Evolutionary conservation across 768 basidiomycete species (phyloP).

Genomic region (Lentinula aciculospora): DNA sequence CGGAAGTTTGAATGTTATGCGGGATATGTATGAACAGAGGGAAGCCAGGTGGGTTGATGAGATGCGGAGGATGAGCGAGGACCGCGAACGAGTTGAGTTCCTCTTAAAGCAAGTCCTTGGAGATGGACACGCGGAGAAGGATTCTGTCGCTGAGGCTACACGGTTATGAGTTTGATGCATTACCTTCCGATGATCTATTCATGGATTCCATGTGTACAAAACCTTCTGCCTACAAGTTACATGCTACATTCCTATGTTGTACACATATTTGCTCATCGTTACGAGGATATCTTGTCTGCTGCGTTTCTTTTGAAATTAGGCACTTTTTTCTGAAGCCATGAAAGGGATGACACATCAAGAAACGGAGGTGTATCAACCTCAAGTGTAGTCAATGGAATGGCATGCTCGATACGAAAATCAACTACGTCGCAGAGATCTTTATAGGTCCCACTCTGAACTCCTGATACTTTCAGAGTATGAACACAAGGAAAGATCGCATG

Average conservation of each 20-base stretch:
- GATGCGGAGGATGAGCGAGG: constrained; percentile 58
- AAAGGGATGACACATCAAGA: background rate
- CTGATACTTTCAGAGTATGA: background rate
- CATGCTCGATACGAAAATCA: background rate
- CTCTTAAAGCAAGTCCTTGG: constrained; percentile 61
- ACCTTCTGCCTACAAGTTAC: background rate
- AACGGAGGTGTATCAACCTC: background rate
- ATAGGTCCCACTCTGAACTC: background rate
- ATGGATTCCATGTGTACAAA: background rate
- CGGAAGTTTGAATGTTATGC: constrained; percentile 58
- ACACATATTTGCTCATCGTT: too few species aligned
- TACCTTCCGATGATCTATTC: too few species aligned
- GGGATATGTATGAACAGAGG: constrained; percentile 61
- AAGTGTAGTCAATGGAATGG: background rate
- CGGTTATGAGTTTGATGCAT: background rate
- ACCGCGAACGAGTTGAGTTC: constrained; percentile 62
- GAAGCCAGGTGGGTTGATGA: constrained; percentile 69
- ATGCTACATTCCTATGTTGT: background rate
- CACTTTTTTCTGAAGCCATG: background rate
- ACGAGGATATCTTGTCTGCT: background rate
- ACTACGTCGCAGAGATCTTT: background rate
- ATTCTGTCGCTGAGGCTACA: background rate
- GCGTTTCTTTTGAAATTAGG: background rate
- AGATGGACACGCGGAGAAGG: constrained; percentile 8
- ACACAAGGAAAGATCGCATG: background rate